Base-by-base conservation (phyloP, 2,329 filamentous ascomycete species). In the Colletotrichum cuscutae region DNA sequence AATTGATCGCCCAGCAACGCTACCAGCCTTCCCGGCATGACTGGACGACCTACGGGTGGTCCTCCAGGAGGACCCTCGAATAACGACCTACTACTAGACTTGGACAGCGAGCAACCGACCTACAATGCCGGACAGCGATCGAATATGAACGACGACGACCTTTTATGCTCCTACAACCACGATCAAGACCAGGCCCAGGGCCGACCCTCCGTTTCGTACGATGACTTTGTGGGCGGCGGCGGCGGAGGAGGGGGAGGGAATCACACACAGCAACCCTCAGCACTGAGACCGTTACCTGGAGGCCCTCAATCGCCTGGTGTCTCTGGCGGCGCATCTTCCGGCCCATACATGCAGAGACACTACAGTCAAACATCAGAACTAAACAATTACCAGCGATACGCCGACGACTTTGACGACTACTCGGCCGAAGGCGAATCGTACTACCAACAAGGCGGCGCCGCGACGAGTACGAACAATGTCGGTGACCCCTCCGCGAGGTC, bases 311-410 rank as follows among this genome's bases (percentile, higher is more conserved):
- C 71, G 13, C 56, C 66, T 9, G 49, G 57, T 19, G 72, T 76
- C 26, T 65, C 76, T 30, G 67, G 75, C 58, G 68, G 73, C 53
- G 78, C 75, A 42, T 79, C 79, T 26, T 77, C 78, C 15, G 82
- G 81, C 49, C 87, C 88, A 4, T 90, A 89, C 79, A 60, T 70
- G 53, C 76, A 67, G 49, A 83, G 86, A 69, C 87, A 90, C 73
- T 89, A 87, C 77, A 91, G 89, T 81, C 96, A 98, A 81, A 93
- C 93, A 0, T 96, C 94, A 1, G 95, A 92, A 19, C 83, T 98
- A 74, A 88, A 92, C 80, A 97, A 98, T 84, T 98, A 97, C 84
- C 93, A 95, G 80, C 90, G 95, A 75, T 98, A 99, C 80, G 96
- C 95, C 59, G 91, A 93, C 81, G 95, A 97, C 82, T 88, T 94